A percentile compares a stretch with the other conserved stretches of the same genome.
Evolutionary conservation across 2,329 filamentous ascomycete genomes (phyloP).

Genomic region (Calonectria henricotiae): DNA sequence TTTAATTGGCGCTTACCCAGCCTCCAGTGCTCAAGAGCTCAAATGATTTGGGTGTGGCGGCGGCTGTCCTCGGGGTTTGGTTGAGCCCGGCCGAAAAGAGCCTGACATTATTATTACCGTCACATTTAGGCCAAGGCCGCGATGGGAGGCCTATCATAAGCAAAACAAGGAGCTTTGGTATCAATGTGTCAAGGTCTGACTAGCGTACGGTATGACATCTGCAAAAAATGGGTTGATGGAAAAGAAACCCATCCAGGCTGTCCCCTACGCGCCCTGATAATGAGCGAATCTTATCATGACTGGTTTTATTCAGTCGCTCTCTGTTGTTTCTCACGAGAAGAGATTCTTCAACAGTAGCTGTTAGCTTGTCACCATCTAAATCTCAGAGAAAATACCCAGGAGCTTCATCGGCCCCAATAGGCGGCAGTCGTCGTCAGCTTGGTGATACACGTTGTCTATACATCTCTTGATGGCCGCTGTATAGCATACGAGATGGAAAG

Average conservation of each 20-base stretch:
- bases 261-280: not conserved
- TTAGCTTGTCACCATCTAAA: not conserved
- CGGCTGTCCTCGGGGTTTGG: slow-evolving; percentile 9
- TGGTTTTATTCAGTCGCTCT: not conserved
- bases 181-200: not conserved
- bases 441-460: slow-evolving; percentile 67
- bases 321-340: not conserved
- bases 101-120: not conserved
- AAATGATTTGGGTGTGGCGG: slow-evolving; percentile 17
- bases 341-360: not conserved
- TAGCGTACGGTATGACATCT: slow-evolving; percentile 7
- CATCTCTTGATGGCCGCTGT: slow-evolving; percentile 73
- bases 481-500: slow-evolving; percentile 67
- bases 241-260: not conserved
- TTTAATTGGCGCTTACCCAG: slow-evolving; percentile 3
- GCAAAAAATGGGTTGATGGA: not conserved
- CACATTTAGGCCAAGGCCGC: not conserved
- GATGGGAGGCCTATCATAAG: slow-evolving; percentile 3
- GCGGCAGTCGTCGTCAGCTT: slow-evolving; percentile 7
- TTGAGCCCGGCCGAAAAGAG: not conserved
- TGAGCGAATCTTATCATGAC: not conserved
- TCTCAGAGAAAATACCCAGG: not conserved
- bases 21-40: not conserved
- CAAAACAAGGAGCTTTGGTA: not conserved
- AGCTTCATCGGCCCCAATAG: slow-evolving; percentile 5